A percentile compares a stretch with the other conserved stretches of the same genome.
These are phyloP conservation scores for Candida labiduridarum DNA, from an alignment of 1,139 yeast genomes.

Conservation along the genomic window DNA sequence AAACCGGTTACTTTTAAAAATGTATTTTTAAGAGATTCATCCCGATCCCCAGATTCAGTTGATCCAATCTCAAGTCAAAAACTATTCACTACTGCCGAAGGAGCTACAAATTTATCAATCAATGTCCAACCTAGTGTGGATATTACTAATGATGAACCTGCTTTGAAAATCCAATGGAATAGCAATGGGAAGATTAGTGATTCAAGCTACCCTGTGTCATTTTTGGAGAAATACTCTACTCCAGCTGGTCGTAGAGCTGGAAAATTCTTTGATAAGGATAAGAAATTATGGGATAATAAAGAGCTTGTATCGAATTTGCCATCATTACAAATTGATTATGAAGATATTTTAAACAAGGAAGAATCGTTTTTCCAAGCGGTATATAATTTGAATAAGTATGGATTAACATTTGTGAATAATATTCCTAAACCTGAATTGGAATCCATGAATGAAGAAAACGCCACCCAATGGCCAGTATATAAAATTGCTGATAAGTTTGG, in stretches of 20 bases:
- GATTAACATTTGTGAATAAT: constrained; percentile 57
- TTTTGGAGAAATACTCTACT: constrained; percentile 49
- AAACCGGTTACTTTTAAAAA: constrained; percentile 48
- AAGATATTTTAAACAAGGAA: constrained; percentile 46
- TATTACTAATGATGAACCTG: constrained; percentile 28
- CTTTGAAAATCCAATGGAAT: constrained; percentile 55
- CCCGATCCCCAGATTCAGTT: constrained; percentile 50
- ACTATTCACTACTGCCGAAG: constrained; percentile 62
- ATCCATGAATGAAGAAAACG: constrained; percentile 31
- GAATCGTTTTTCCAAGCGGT: constrained; percentile 40
- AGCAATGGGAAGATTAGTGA: constrained; percentile 39
- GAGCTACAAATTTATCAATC: constrained; percentile 28
- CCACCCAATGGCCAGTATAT: constrained; percentile 42
- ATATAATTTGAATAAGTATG: constrained; percentile 55
- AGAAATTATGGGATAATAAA: constrained; percentile 43
- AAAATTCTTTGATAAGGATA: constrained; percentile 37
- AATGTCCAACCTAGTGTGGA: constrained; percentile 26
- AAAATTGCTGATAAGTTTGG: constrained; percentile 65
- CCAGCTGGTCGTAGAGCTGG: constrained; percentile 32
- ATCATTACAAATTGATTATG: constrained; percentile 34
- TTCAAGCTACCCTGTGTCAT: constrained; percentile 48
- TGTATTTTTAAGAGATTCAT: constrained; percentile 68
- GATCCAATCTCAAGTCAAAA: constrained; percentile 65
- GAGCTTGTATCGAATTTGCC: constrained; percentile 20
- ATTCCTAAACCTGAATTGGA: constrained; percentile 43